phyloP scores from a whole-genome alignment of 306 rosid species.

The Rubus parviflorus region DNA sequence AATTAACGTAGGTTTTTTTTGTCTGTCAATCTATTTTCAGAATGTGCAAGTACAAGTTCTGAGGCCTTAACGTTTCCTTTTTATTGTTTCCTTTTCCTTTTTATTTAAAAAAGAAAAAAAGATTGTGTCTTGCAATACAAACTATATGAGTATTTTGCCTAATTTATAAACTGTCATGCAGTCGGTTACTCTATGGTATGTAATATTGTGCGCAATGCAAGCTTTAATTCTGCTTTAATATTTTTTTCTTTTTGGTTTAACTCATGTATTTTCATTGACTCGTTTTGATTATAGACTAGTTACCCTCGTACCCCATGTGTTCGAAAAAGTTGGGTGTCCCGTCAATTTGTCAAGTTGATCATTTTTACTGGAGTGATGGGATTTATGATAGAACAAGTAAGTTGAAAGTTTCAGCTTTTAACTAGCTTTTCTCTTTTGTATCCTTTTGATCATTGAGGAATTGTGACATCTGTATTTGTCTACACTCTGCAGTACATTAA shows the following conservation, averaged over 20 bases:
- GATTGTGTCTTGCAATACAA: neutral
- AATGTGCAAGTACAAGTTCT: neutral
- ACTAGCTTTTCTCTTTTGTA: constrained; percentile 13
- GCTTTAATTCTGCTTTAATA: neutral
- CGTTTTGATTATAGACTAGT: constrained; percentile 55
- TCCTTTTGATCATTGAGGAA: neutral
- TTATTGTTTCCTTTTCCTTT: neutral
- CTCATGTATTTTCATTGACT: constrained; percentile 18
- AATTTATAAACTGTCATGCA: neutral
- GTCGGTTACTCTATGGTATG: neutral
- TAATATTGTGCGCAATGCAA: neutral
- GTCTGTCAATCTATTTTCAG: neutral
- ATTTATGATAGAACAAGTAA: constrained; percentile 91
- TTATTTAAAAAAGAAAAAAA: neutral
- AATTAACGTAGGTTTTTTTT: too few relatives aligned
- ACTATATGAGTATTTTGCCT: neutral
- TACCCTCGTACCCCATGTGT: constrained; percentile 77
- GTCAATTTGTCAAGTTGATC: constrained; percentile 82
- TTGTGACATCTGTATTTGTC: constrained; percentile 30
- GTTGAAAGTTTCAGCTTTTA: constrained; percentile 23
- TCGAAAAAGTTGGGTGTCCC: constrained; percentile 89
- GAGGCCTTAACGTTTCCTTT: neutral
- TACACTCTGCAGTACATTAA: constrained; percentile 79
- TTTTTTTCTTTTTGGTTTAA: neutral
- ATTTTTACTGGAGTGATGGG: constrained; percentile 97